Evolutionary conservation across 257 asterid species (phyloP).

Genomic region (Pogostemon cablin): DNA sequence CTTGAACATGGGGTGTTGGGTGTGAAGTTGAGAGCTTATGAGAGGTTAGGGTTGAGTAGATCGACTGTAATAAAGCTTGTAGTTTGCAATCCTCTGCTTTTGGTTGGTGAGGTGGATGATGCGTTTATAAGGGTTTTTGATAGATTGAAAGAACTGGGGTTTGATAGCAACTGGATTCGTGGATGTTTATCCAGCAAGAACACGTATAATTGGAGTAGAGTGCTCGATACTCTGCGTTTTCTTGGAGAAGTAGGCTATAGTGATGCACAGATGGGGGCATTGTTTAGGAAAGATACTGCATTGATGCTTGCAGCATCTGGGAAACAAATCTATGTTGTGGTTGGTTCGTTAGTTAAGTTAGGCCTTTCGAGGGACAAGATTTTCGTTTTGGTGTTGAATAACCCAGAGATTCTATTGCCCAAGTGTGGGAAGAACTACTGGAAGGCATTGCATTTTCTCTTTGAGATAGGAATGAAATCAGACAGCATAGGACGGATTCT

Average conservation of each 20-base stretch:
- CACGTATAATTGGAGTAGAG: slow-evolving; percentile 65
- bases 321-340: slow-evolving; percentile 58
- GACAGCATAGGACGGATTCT: slow-evolving; percentile 52
- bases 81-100: slow-evolving; percentile 63
- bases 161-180: slow-evolving; percentile 66
- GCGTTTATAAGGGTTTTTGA: slow-evolving; percentile 57
- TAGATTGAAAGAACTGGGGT: slow-evolving; percentile 52
- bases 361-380: slow-evolving; percentile 60
- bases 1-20: slow-evolving; percentile 51
- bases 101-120: slow-evolving; percentile 55
- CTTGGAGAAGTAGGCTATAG: slow-evolving; percentile 68
- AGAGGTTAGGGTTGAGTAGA: slow-evolving; percentile 63
- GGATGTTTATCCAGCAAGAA: slow-evolving; percentile 55
- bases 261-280: slow-evolving; percentile 45
- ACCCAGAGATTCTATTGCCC: slow-evolving; percentile 59
- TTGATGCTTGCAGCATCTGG: slow-evolving; percentile 79
- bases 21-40: slow-evolving; percentile 61
- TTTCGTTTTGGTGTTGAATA: slow-evolving; percentile 46
- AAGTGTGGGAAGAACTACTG: slow-evolving; percentile 63
- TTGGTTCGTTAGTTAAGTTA: slow-evolving; percentile 68
- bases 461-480: slow-evolving; percentile 63
- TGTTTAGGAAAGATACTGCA: slow-evolving; percentile 57
- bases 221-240: slow-evolving; percentile 55
- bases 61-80: slow-evolving; percentile 66
- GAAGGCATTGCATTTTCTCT: slow-evolving; percentile 65